Percentiles rank a stretch among this genome's conserved stretches.
Evolutionary conservation across 805 yeast genomes (phyloP).

Genomic region (Saccharomycopsis vini): DNA sequence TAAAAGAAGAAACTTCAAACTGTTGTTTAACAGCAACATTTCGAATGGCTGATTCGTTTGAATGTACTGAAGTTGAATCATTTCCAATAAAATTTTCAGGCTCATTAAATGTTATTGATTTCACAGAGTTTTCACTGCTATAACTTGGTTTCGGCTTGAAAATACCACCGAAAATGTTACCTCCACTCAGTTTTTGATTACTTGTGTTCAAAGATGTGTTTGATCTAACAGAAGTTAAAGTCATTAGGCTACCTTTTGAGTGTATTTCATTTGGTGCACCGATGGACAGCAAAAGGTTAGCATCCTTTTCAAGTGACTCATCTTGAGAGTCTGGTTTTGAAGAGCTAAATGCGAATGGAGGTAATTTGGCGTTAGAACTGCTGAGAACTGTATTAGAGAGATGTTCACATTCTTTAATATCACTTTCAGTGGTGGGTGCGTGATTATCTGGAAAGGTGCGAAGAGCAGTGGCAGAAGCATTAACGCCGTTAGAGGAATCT

Average conservation of each 20-base stretch:
- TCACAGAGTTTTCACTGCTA: too few relatives aligned
- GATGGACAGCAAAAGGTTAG: background rate
- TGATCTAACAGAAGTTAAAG: constrained; percentile 4
- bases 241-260: constrained; percentile 4
- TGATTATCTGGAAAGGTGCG: background rate
- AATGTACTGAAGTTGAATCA: too few relatives aligned
- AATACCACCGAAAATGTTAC: too few relatives aligned
- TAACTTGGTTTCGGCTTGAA: too few relatives aligned
- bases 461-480: background rate
- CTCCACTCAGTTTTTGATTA: background rate
- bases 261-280: background rate
- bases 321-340: background rate
- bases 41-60: too few relatives aligned
- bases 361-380: background rate
- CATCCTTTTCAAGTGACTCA: background rate
- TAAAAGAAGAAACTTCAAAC: background rate
- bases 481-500: background rate
- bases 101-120: too few relatives aligned
- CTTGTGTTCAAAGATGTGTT: background rate
- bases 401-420: too few relatives aligned
- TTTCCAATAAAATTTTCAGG: too few relatives aligned
- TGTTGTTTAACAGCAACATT: too few relatives aligned
- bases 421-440: background rate
- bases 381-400: background rate
- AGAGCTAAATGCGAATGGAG: too few relatives aligned